Conservation (phyloP, 139 green algal species). For the Closterium sp. region DNA sequence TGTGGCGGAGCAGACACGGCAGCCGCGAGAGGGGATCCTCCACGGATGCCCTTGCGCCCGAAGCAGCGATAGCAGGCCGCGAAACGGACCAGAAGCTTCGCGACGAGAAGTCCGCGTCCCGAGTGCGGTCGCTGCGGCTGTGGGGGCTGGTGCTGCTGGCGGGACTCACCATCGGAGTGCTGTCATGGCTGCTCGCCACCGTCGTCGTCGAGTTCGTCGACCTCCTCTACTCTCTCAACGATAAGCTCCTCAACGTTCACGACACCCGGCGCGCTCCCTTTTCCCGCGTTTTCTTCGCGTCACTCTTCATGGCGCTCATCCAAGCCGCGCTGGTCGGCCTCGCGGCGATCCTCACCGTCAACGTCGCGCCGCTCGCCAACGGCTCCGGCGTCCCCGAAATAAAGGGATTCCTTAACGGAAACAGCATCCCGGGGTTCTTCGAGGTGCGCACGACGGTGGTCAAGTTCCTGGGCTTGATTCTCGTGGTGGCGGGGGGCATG, state of each 20-base stretch:
- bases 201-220: background rate
- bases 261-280: background rate
- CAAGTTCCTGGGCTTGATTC: background rate
- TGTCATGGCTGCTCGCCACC: background rate
- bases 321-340: background rate
- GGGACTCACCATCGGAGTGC: background rate
- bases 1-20: background rate
- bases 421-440: background rate
- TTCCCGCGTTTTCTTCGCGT: background rate
- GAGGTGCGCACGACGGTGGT: background rate
- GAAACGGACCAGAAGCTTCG: background rate
- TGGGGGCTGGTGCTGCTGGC: background rate
- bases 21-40: background rate
- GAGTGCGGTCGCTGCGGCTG: background rate
- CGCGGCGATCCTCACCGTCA: background rate
- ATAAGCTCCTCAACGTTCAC: background rate
- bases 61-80: background rate
- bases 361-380: background rate
- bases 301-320: background rate
- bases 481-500: background rate
- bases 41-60: background rate
- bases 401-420: conserved; percentile 11
- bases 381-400: conserved; percentile 8
- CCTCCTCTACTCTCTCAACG: background rate
- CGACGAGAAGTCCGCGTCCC: background rate